Evolutionary conservation across 164 flowering plant species (phyloP).

Genomic region (Annona squamosa): DNA sequence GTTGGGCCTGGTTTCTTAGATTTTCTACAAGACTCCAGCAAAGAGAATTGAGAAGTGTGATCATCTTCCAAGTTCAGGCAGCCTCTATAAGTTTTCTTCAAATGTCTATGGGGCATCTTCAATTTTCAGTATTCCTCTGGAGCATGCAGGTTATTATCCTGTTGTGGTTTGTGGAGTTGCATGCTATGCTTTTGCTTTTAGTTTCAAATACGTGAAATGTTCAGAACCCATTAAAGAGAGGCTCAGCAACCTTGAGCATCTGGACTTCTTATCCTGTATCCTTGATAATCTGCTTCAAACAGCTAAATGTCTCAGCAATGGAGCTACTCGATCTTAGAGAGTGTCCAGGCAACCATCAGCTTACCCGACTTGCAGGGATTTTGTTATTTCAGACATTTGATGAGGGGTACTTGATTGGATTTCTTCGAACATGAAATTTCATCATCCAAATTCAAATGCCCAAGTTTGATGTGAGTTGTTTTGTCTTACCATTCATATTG

Average conservation of each 20-base stretch:
- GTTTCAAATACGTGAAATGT: no score
- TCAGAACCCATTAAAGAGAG: not conserved
- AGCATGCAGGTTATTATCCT: not conserved
- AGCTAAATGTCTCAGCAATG: not conserved
- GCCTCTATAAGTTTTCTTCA: not conserved
- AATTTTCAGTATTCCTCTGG: not conserved
- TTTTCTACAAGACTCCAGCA: slow-evolving; percentile 7
- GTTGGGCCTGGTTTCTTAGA: not conserved
- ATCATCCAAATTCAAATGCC: not conserved
- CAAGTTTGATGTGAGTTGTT: slow-evolving; percentile 3
- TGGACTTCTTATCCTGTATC: not conserved
- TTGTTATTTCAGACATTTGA: not conserved
- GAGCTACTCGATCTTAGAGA: not conserved
- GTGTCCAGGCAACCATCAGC: not conserved
- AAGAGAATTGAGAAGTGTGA: not conserved
- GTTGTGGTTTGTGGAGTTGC: not conserved
- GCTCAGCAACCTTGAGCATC: not conserved
- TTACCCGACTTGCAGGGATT: not conserved
- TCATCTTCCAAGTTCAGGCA: not conserved
- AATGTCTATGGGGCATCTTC: not conserved
- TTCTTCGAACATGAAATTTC: not conserved
- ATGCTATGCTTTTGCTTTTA: not conserved
- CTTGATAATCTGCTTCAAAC: not conserved
- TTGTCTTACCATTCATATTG: slow-evolving; percentile 4
- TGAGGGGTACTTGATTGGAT: not conserved